phyloP scores from a whole-genome alignment of 2,329 filamentous ascomycete species.

The Colletotrichum endophyticum region DNA sequence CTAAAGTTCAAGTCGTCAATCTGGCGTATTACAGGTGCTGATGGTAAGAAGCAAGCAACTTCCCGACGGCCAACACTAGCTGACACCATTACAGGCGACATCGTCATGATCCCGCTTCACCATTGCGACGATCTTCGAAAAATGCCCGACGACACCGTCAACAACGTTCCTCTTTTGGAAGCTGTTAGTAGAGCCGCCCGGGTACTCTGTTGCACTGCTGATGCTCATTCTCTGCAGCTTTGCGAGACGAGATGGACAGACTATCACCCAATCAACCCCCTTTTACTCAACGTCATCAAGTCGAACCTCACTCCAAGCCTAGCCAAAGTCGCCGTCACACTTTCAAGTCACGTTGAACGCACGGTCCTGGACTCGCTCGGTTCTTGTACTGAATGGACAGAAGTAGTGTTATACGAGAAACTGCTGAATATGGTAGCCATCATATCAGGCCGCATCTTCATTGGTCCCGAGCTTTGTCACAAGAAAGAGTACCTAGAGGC shows the following conservation, averaged over 20 bases:
- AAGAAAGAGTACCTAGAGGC: conserved; percentile 47
- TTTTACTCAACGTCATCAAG: background rate
- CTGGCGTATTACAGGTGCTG: background rate
- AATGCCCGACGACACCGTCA: background rate
- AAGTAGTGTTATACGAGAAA: background rate
- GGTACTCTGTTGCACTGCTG: fast-evolving
- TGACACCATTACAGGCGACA: background rate
- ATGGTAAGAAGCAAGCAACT: background rate
- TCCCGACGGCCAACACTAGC: background rate
- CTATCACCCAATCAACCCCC: background rate
- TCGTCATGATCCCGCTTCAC: background rate
- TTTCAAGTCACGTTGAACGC: conserved; percentile 22
- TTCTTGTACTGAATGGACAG: background rate
- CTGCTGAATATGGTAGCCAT: conserved; percentile 44
- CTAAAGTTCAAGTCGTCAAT: background rate
- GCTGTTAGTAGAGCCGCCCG: background rate
- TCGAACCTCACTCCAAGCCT: background rate
- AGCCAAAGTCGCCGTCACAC: background rate
- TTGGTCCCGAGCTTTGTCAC: conserved; percentile 50
- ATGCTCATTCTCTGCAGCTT: background rate
- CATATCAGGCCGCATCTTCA: conserved; percentile 50
- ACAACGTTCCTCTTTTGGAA: background rate
- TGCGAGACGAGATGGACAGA: background rate
- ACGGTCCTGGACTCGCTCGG: background rate
- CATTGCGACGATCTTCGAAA: background rate